phyloP scores from a whole-genome alignment of 2,329 filamentous ascomycete species.

The Colletotrichum sojae region DNA sequence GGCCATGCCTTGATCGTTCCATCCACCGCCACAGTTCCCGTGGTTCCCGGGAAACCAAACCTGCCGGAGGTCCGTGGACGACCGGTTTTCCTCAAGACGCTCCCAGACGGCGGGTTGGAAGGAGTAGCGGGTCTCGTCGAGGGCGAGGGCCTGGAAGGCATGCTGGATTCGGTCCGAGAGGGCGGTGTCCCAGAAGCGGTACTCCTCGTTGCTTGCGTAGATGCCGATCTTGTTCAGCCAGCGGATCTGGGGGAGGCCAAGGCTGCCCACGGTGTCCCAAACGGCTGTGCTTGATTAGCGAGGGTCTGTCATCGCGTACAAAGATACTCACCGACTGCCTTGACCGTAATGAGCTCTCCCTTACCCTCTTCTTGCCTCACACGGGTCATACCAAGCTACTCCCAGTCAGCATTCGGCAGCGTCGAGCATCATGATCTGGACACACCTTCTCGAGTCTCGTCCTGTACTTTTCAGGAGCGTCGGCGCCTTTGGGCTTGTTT shows the following conservation, averaged over 20 bases:
- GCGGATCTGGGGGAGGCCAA: conserved; percentile 61
- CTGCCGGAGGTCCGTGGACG: conserved; percentile 62
- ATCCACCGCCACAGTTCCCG: conserved; percentile 79
- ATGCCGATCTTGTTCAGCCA: conserved; percentile 64
- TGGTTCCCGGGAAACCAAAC: conserved; percentile 81
- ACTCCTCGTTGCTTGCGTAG: conserved; percentile 61
- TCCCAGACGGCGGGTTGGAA: conserved; percentile 72
- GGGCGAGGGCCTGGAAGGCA: conserved; percentile 71
- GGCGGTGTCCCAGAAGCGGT: conserved; percentile 67
- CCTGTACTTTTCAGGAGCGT: conserved; percentile 60
- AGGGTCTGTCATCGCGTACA: conserved; percentile 38
- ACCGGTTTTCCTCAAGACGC: conserved; percentile 53
- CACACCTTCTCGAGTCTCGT: conserved; percentile 59
- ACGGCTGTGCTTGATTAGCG: conserved; percentile 46
- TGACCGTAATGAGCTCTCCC: conserved; percentile 61
- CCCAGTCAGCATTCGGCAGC: not conserved
- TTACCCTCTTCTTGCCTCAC: conserved; percentile 53
- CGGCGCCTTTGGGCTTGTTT: conserved; percentile 62
- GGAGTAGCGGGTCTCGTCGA: conserved; percentile 69
- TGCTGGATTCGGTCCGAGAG: conserved; percentile 68
- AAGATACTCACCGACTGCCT: conserved; percentile 55
- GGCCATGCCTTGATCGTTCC: conserved; percentile 64
- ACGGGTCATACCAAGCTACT: conserved; percentile 53
- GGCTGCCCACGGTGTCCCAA: conserved; percentile 60
- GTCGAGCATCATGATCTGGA: not conserved